Percentiles rank a stretch among this genome's conserved stretches.
These are phyloP conservation scores for Teunomyces stri DNA, from an alignment of 805 yeast species.

Conservation along the genomic window DNA sequence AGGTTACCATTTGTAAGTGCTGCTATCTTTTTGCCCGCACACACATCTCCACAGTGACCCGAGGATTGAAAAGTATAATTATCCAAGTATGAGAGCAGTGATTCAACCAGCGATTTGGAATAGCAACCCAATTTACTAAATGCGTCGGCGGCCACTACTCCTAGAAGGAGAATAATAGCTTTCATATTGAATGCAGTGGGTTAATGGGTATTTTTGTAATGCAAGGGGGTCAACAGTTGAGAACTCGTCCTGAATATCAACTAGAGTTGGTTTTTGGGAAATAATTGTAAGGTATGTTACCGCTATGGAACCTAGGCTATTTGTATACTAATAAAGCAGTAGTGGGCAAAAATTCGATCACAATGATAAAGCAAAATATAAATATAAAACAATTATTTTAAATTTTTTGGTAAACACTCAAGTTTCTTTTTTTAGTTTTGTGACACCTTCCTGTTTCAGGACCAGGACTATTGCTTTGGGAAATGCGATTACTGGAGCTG, in stretches of 20 bases:
- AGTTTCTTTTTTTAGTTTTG: slow-evolving; percentile 3
- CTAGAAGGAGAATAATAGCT: slow-evolving; percentile 2
- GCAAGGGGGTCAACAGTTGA: background rate
- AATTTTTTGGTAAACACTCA: slow-evolving; percentile 1
- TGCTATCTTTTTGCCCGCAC: slow-evolving; percentile 43
- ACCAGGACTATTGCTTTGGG: slow-evolving; percentile 1
- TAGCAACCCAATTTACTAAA: slow-evolving; percentile 22
- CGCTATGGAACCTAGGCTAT: background rate
- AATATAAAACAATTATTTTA: slow-evolving; percentile 3
- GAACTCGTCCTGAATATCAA: background rate
- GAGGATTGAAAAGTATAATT: slow-evolving; percentile 58
- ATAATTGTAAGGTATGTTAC: background rate
- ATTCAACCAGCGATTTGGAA: slow-evolving; percentile 9
- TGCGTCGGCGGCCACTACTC: slow-evolving; percentile 7
- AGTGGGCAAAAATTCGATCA: background rate
- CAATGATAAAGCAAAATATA: background rate
- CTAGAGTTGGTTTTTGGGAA: background rate
- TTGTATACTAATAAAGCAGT: background rate
- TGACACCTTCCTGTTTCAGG: slow-evolving; percentile 4
- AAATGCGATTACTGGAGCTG: slow-evolving; percentile 1
- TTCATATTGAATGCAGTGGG: background rate
- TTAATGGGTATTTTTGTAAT: background rate
- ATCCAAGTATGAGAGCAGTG: slow-evolving; percentile 27
- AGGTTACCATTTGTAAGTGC: slow-evolving; percentile 46
- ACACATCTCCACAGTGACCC: slow-evolving; percentile 50